These are phyloP conservation scores for Phytophthora sojae DNA, from an alignment of 352 stramenopile species.

Conservation along the genomic window DNA sequence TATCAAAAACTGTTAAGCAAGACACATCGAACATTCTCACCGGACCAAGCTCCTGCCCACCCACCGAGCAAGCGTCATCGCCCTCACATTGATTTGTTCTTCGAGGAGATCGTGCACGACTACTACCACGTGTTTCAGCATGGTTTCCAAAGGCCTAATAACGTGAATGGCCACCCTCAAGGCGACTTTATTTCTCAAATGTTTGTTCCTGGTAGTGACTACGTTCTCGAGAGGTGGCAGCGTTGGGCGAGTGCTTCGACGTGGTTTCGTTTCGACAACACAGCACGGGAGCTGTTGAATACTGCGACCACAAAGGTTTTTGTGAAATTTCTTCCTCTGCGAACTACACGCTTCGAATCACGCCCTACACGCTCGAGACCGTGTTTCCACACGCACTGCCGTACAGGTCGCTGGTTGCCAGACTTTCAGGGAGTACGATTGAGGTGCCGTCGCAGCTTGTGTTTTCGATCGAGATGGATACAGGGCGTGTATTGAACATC, in stretches of 20 bases:
- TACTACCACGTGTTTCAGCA: slow-evolving; percentile 15
- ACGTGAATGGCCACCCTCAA: not conserved
- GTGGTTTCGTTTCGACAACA: slow-evolving; percentile 27
- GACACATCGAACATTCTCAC: no score
- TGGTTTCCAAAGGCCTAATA: not conserved
- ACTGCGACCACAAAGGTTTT: not conserved
- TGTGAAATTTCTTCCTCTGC: slow-evolving; percentile 18
- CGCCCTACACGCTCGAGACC: slow-evolving; percentile 9
- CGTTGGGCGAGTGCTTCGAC: slow-evolving; percentile 19
- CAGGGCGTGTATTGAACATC: not conserved
- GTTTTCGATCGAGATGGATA: slow-evolving; percentile 14
- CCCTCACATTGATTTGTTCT: not conserved
- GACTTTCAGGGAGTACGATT: slow-evolving; percentile 5
- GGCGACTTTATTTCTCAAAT: slow-evolving; percentile 11
- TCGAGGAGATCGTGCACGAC: slow-evolving; percentile 1
- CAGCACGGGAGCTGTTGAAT: slow-evolving; percentile 6
- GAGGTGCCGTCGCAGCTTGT: slow-evolving; percentile 12
- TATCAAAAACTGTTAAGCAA: no score
- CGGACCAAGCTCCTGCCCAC: not conserved
- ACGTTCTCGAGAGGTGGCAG: slow-evolving; percentile 15
- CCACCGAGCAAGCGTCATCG: not conserved
- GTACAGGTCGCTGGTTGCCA: not conserved
- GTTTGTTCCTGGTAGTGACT: slow-evolving; percentile 8
- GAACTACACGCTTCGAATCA: slow-evolving; percentile 27
- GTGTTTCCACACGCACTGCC: slow-evolving; percentile 24